A percentile compares a stretch with the other conserved stretches of the same genome.
Conservation (phyloP, 2,329 filamentous ascomycete species). For the Apiospora phragmitis region DNA sequence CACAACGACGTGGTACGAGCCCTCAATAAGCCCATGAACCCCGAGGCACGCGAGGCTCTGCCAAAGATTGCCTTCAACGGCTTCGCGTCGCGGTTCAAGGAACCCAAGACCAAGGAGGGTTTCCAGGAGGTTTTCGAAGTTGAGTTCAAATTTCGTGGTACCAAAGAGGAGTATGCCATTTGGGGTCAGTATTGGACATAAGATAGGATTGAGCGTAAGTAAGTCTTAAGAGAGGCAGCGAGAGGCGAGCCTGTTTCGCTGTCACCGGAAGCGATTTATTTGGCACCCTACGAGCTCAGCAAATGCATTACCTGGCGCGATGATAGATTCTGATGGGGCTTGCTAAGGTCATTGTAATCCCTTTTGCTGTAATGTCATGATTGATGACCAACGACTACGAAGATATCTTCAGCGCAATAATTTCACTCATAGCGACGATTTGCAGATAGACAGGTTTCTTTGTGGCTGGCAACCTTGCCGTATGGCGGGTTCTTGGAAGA, state of each 20-base stretch:
- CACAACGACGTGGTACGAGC: conserved; percentile 88
- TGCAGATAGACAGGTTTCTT: no score
- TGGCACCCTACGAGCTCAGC: background rate
- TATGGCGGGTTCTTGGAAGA: no score
- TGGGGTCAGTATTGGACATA: conserved; percentile 81
- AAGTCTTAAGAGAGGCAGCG: no score
- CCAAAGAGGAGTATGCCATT: conserved; percentile 63
- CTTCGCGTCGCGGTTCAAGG: conserved; percentile 71
- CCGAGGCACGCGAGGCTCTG: conserved; percentile 72
- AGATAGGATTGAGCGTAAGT: conserved; percentile 15
- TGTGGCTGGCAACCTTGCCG: no score
- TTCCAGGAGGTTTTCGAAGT: conserved; percentile 78
- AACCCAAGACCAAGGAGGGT: conserved; percentile 73
- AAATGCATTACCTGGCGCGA: background rate
- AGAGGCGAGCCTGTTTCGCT: background rate
- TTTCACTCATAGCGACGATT: no score
- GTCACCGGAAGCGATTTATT: background rate
- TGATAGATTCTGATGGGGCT: background rate
- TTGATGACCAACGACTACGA: background rate
- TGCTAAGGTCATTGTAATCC: background rate
- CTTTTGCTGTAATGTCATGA: background rate
- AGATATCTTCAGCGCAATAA: no score
- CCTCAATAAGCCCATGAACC: conserved; percentile 69
- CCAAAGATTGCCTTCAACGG: conserved; percentile 79
- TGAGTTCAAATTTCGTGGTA: conserved; percentile 75